A percentile compares a stretch with the other conserved stretches of the same genome.
These are phyloP conservation scores for Sporothrix globosa DNA, from an alignment of 2,329 filamentous ascomycete genomes.

Conservation along the genomic window DNA sequence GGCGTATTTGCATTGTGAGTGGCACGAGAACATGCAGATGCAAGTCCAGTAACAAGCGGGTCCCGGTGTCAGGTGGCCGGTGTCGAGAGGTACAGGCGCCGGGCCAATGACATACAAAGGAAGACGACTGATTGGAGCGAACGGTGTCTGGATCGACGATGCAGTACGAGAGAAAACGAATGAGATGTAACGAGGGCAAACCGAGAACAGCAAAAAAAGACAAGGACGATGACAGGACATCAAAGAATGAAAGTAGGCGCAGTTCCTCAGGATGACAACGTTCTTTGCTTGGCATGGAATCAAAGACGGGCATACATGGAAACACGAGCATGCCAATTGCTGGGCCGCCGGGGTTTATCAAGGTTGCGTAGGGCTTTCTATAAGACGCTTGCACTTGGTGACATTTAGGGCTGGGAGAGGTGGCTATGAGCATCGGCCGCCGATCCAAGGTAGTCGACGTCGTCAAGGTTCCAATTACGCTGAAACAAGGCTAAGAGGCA, in stretches of 20 bases:
- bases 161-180: not conserved
- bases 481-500: not conserved
- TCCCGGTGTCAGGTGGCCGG: conserved; percentile 19
- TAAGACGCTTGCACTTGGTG: not conserved
- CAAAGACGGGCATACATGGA: not conserved
- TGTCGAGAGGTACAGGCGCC: conserved; percentile 7
- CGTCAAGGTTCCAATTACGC: not conserved
- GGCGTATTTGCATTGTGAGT: not conserved
- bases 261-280: conserved; percentile 7
- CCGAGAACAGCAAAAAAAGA: not conserved
- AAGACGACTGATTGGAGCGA: conserved; percentile 13
- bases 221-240: not conserved
- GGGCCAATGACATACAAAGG: not conserved
- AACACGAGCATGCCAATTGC: not conserved
- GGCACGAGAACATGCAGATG: conserved; percentile 21
- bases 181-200: not conserved
- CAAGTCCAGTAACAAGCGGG: conserved; percentile 10
- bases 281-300: conserved; percentile 7
- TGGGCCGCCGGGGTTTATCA: conserved; percentile 5
- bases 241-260: not conserved
- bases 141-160: conserved; percentile 22
- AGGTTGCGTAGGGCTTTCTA: not conserved
- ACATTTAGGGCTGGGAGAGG: conserved; percentile 4
- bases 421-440: no score
- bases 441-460: not conserved